Evolutionary conservation across 139 green algal genomes (phyloP), one percentile per base, ranked within the genome.

Genomic region (Volvox africanus): DNA sequence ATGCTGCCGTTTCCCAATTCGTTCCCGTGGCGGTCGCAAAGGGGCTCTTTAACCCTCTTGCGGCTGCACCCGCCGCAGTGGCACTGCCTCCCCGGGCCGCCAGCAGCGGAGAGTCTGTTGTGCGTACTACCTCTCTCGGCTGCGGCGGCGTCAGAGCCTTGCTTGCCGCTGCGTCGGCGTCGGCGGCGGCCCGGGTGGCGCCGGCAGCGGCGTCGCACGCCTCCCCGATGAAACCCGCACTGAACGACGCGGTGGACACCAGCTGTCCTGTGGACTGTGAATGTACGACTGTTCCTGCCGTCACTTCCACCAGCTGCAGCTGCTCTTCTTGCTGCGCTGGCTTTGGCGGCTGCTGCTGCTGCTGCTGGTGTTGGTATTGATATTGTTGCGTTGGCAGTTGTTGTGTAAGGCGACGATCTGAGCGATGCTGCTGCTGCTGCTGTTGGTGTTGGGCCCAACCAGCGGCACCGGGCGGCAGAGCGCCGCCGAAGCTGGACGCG

Each of bases 401-500:
- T 55, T 55, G 5, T 9, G 44, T 55, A 5, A 55, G 44, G 44
- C 9, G 9, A 55, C 9, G 44, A 9, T 86, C 28, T 26, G 55
- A 50, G 13, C 12, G 62, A 13, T 19, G 82, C 20, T 62, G 82
- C 9, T 35, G 61, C 62, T 50, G 62, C 1, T 33, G 82, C 62
- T 62, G 32, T 0, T 62, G 62, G 21, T 88, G 82, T 0, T 61
- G 61, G 1, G 24, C 44, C 28, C 50, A 71, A 30, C 55, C 26
- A 21, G 55, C 1, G 55, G 61, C n/a, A 18, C 2, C 19, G 19
- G 82, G 82, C 21, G 82, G 61, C 55, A 55, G 20, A 19, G 20
- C 62, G 62, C 82, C 82, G 2, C 82, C 82, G n/a, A 62, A 24
- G 82, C 82, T 88, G 32, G 82, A 88, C 12, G 0, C 24, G 22